Base-by-base conservation (phyloP, 1,284 basidiomycete species). In the Phlebopus sp. region DNA sequence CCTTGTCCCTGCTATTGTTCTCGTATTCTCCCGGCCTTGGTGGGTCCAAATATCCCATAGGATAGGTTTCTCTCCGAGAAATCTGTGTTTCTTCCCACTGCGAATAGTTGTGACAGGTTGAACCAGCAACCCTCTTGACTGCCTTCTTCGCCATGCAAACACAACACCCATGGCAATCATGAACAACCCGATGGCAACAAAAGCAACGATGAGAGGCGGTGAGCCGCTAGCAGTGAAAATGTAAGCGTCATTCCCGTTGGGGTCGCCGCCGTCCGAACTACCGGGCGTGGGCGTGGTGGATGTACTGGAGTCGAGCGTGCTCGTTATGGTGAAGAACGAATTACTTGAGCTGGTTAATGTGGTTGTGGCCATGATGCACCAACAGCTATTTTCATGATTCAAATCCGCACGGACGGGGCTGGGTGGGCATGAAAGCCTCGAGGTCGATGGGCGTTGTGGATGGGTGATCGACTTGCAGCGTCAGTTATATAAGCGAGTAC, bases 161-260 rank as follows among this genome's bases (percentile, higher is more conserved):
- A 76, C 63, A 5, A 63, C 59, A 5, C 73, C 49, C 66, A 77
- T 71, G 0, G 66, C 66, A 19, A 68, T 52, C 18, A 61, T 61
- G 54, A 78, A 76, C 10, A 81, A 52, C 5, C 74, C 75, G 32
- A 79, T 70, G 13, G 72, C 71, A n/a, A 80, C 59, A 54, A 79
- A 74, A 2, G 72, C 76, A 17, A 80, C 62, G 36, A 80, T 73
- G 43, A 79, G 66, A 2, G 76, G 73, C 0, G 75, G 74, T 0
- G 77, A 77, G 9, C 44, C 41, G 1, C 54, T 59, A 8, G 59
- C 44, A 6, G 64, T 51, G 35, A 72, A 60, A 47, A 69, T 56
- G 18, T 37, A 27, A 17, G 35, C 38, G 17, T 19, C 11, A 15
- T 34, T 9, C 4, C 42, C 25, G 23, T 49, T 47, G 35, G 13